Conservation (phyloP, 1,284 basidiomycete genomes). For the Takashimella tepidaria region DNA sequence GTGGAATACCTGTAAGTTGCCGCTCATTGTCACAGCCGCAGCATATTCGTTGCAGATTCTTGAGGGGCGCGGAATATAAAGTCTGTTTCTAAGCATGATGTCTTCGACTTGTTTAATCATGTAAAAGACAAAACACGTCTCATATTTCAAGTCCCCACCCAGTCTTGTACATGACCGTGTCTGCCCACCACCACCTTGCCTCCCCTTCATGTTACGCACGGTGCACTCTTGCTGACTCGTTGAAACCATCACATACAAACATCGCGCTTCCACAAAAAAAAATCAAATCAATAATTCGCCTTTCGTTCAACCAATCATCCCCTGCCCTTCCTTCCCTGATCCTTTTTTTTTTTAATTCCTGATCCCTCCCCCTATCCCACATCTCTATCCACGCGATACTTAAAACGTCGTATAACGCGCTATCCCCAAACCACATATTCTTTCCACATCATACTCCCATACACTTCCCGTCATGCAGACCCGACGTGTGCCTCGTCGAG, state of each 20-base stretch:
- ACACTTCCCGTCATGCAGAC: slow-evolving; percentile 24
- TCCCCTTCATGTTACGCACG: background rate
- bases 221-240: background rate
- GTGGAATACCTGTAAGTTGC: slow-evolving; percentile 32
- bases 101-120: background rate
- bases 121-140: background rate
- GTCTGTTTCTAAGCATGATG: too few relatives aligned
- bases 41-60: too few relatives aligned
- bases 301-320: background rate
- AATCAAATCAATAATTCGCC: background rate
- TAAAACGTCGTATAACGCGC: too few relatives aligned
- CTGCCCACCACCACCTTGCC: background rate
- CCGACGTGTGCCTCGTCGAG: slow-evolving; percentile 31
- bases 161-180: background rate
- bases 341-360: background rate
- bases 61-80: too few relatives aligned
- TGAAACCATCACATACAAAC: background rate
- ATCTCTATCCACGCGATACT: background rate
- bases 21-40: too few relatives aligned
- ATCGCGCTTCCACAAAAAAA: too few relatives aligned
- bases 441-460: background rate
- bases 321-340: background rate
- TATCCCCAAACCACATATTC: background rate
- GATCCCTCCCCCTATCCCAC: background rate
- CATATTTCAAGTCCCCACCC: background rate